Conservation (phyloP, 2,329 filamentous ascomycete species). For the Trichoderma polysporum region DNA sequence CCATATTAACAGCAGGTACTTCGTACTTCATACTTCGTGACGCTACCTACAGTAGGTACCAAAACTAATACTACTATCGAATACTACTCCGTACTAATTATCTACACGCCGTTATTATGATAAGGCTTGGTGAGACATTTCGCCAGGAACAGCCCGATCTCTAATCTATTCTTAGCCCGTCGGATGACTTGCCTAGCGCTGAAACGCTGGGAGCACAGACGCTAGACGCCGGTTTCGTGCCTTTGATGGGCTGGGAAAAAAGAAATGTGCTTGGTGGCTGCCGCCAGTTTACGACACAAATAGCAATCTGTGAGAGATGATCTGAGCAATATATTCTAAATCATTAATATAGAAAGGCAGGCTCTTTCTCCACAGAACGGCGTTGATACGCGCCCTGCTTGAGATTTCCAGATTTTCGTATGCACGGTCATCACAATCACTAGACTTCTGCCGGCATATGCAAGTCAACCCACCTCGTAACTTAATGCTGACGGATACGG, state of each 20-base stretch:
- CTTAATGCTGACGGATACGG: neutral
- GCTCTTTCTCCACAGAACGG: neutral
- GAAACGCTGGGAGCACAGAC: constrained; percentile 20
- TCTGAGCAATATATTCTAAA: neutral
- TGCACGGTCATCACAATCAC: neutral
- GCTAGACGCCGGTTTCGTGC: neutral
- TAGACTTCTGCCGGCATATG: constrained; percentile 17
- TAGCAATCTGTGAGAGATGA: neutral
- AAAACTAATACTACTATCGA: neutral
- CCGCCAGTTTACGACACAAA: neutral
- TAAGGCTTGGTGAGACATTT: constrained; percentile 21
- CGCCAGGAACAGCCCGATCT: constrained; percentile 18
- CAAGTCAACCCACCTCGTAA: constrained; percentile 7
- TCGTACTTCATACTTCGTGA: neutral
- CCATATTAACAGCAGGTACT: neutral
- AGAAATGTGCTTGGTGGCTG: neutral
- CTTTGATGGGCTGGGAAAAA: neutral
- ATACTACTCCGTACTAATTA: neutral
- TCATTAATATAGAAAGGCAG: neutral
- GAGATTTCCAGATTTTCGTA: neutral
- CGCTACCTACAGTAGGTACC: neutral
- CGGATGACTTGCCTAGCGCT: constrained; percentile 19
- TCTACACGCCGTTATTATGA: neutral
- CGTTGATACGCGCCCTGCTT: neutral
- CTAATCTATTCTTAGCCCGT: constrained; percentile 15